Conservation (phyloP, 176 grass and related monocot genomes). For the Dendrocalamus sinicus region DNA sequence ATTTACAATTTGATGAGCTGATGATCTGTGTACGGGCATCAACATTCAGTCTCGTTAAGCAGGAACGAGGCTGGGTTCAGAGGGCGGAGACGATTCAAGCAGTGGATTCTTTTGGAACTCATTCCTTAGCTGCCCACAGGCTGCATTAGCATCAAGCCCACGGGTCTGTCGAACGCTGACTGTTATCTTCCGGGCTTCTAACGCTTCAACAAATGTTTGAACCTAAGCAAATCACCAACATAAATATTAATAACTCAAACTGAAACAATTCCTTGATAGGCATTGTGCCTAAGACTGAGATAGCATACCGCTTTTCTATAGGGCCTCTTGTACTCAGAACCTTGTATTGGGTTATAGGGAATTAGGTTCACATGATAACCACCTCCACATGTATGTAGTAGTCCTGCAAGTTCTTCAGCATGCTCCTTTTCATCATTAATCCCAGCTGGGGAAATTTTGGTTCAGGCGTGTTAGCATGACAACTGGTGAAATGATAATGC, state of each 20-base stretch:
- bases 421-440: constrained; percentile 80
- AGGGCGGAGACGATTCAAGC: constrained; percentile 30
- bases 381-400: constrained; percentile 64
- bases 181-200: constrained; percentile 76
- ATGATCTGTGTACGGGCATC: neutral
- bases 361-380: constrained; percentile 97
- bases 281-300: neutral
- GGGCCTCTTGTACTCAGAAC: constrained; percentile 89
- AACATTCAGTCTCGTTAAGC: constrained; percentile 38
- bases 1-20: neutral
- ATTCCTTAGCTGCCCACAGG: constrained; percentile 92
- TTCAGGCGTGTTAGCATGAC: constrained; percentile 5
- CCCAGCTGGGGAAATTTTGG: constrained; percentile 56
- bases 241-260: neutral
- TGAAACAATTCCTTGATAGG: neutral
- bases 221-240: constrained; percentile 43
- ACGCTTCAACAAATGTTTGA: constrained; percentile 64
- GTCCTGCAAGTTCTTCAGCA: constrained; percentile 69
- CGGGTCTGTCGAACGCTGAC: constrained; percentile 83
- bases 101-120: constrained; percentile 85
- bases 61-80: constrained; percentile 44
- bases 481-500: neutral
- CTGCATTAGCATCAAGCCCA: constrained; percentile 93
- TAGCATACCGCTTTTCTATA: constrained; percentile 84
- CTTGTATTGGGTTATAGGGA: constrained; percentile 92